Evolutionary conservation across 176 grass and related monocot species (phyloP), one percentile per base, ranked within the genome.

Genomic region (Triticum turgidum): DNA sequence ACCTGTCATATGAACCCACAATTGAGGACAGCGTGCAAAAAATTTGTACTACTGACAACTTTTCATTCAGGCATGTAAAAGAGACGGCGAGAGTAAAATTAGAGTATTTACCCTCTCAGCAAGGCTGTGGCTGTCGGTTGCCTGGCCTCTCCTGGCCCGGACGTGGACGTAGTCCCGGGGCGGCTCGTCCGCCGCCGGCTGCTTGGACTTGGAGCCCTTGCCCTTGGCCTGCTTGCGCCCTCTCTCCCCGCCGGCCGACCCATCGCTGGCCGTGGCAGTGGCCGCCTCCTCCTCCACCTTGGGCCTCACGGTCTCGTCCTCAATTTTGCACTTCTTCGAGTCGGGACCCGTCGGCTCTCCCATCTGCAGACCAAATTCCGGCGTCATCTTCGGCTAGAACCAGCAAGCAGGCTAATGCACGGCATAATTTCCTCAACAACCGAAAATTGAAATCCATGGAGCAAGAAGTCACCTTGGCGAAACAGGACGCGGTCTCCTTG

Each of bases 81-180:
- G 15, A 54, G 51, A 18, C 51, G 5, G 1, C 5, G 51, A 18
- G 51, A 54, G 51, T 54, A 54, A 54, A 54, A 18, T 54, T 54
- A 6, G 5, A 54, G 15, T 54, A 54, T 54, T 54, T 54, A 98
- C 96, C 90, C 96, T 96, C 87, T 98, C 96, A 3, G 95, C 95
- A 20, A 98, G 95, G 89, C 95, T 95, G 79, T 98, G 95, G 91
- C 91, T 96, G 45, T 96, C 96, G 8, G 96, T 98, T 0, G 96
- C 96, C 85, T 98, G 92, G 35, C 96, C 96, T 86, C 94, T 89
- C 79, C 96, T 87, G 37, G 96, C 96, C 81, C 96, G 86, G 70
- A 96, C 96, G 86, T 98, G 96, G 85, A 98, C 88, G 76, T 98
- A 98, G 71, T 98, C 96, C 41, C 94, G 91, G 17, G 83, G 96